A percentile compares a stretch with the other conserved stretches of the same genome.
phyloP scores from a whole-genome alignment of 2,329 filamentous ascomycete species.

The Massarina eburnea region DNA sequence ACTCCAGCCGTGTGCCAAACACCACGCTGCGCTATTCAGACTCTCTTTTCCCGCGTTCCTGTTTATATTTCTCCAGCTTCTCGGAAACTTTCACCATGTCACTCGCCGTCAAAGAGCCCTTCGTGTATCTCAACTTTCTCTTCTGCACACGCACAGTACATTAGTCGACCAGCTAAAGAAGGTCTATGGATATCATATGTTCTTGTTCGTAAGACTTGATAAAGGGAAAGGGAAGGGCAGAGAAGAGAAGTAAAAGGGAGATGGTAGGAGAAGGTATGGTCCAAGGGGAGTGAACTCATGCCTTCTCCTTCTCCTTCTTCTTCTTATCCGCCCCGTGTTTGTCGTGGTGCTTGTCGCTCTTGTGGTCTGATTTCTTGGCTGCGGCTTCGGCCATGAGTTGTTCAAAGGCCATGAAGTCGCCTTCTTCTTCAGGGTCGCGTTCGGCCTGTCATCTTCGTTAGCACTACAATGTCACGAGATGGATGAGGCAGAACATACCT shows the following conservation, averaged over 20 bases:
- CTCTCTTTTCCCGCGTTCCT: too few species aligned
- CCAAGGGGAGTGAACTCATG: constrained; percentile 10
- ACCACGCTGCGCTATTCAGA: too few species aligned
- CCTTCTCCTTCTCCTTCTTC: constrained; percentile 30
- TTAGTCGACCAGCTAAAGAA: neutral
- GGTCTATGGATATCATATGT: constrained; percentile 1
- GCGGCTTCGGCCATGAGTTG: constrained; percentile 96
- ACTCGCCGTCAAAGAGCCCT: too few species aligned
- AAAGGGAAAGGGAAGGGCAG: neutral
- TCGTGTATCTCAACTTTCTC: too few species aligned
- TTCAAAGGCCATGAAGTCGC: constrained; percentile 98
- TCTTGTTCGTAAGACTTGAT: neutral
- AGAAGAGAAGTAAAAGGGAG: neutral
- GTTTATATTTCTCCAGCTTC: too few species aligned
- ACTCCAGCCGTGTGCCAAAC: too few species aligned
- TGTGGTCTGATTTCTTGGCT: constrained; percentile 81
- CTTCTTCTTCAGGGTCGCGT: constrained; percentile 91
- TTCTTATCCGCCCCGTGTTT: constrained; percentile 34
- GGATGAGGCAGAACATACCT: constrained; percentile 57
- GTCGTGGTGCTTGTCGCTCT: constrained; percentile 70
- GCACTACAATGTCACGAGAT: neutral
- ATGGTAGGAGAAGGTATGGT: constrained; percentile 1
- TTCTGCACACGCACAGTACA: neutral
- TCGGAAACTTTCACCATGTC: too few species aligned
- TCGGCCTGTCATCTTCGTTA: constrained; percentile 62